Conservation (phyloP, 257 asterid species). For the Lycium ferocissimum region DNA sequence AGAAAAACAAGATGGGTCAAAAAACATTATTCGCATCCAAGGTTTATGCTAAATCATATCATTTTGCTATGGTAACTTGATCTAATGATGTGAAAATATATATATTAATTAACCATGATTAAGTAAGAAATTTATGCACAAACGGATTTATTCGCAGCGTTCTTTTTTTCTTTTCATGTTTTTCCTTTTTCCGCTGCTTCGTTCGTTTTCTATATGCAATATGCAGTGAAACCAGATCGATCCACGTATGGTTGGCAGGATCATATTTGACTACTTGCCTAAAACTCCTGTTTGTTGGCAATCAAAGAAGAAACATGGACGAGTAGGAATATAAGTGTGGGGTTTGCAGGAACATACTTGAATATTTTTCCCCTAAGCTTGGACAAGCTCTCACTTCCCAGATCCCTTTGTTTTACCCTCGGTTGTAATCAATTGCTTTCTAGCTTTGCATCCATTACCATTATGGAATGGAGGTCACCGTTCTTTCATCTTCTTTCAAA, state of each 20-base stretch:
- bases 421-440: no score
- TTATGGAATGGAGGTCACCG: no score
- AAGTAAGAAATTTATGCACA: background rate
- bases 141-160: no score
- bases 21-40: background rate
- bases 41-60: background rate
- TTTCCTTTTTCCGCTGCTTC: no score
- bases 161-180: no score
- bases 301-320: conserved; percentile 2
- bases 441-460: no score
- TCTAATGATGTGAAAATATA: background rate
- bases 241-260: background rate
- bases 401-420: no score
- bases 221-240: background rate
- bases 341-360: background rate
- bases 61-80: background rate
- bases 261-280: background rate
- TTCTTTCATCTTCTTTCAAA: no score
- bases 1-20: background rate
- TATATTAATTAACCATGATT: background rate
- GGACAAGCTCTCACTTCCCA: no score
- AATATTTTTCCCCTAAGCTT: no score
- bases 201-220: background rate
- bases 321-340: no score
- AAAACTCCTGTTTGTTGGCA: background rate